These are phyloP conservation scores for Bonia amplexicaulis DNA, from an alignment of 176 grass and related monocot species.

Conservation along the genomic window DNA sequence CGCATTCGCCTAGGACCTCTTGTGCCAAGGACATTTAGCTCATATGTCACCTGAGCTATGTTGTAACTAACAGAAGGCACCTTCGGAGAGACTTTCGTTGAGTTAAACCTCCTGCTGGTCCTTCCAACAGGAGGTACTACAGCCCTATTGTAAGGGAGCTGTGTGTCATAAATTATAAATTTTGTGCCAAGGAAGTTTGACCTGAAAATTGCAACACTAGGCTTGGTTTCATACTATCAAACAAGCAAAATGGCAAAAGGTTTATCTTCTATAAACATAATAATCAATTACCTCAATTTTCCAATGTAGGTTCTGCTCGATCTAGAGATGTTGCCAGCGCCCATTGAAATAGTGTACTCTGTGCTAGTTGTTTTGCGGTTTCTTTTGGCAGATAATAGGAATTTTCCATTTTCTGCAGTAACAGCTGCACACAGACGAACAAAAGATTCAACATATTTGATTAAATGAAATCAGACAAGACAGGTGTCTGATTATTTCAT, in stretches of 20 bases:
- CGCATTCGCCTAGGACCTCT: conserved; percentile 91
- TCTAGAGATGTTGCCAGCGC: conserved; percentile 68
- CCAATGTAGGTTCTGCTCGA: conserved; percentile 88
- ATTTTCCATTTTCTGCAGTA: conserved; percentile 80
- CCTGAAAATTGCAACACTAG: conserved; percentile 29
- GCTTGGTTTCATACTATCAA: background rate
- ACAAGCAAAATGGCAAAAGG: background rate
- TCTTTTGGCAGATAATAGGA: conserved; percentile 83
- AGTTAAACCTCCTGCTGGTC: conserved; percentile 77
- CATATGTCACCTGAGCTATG: conserved; percentile 87
- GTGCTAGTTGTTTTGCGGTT: conserved; percentile 78
- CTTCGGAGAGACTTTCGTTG: conserved; percentile 87
- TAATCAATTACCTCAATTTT: conserved; percentile 79
- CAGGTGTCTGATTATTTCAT: background rate
- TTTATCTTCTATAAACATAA: background rate
- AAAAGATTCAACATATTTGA: background rate
- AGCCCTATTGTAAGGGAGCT: conserved; percentile 58
- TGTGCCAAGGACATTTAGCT: conserved; percentile 91
- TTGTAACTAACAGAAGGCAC: conserved; percentile 66
- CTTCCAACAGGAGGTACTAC: conserved; percentile 41
- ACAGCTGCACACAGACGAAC: conserved; percentile 45
- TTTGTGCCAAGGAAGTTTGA: conserved; percentile 98
- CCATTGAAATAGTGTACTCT: conserved; percentile 90
- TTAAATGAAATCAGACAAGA: background rate
- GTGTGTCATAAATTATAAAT: conserved; percentile 88